A percentile compares a stretch with the other conserved stretches of the same genome.
phyloP scores from a whole-genome alignment of 257 asterid species.

The Marsdenia floribunda region DNA sequence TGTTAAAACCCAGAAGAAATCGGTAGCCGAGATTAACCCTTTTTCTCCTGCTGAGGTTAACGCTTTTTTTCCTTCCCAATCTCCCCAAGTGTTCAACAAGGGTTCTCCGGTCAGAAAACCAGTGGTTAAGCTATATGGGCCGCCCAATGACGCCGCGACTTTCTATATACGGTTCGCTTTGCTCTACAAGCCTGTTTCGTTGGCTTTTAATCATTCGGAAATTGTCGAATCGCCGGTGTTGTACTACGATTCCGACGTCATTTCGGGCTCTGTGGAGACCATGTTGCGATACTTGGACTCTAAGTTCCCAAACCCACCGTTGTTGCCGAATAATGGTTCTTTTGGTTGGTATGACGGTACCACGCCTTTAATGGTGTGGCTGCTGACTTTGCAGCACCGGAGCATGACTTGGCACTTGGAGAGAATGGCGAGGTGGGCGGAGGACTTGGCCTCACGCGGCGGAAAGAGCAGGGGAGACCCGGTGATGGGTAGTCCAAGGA shows the following conservation, averaged over 20 bases:
- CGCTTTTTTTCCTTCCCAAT: neutral
- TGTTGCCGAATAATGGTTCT: constrained; percentile 30
- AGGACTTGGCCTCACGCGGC: constrained; percentile 81
- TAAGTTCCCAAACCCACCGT: constrained; percentile 80
- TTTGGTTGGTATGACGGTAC: constrained; percentile 77
- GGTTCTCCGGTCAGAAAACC: constrained; percentile 47
- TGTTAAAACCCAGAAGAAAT: constrained; percentile 38
- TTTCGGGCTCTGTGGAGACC: constrained; percentile 72
- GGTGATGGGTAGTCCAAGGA: constrained; percentile 79
- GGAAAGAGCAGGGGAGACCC: constrained; percentile 76
- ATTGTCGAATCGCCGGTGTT: constrained; percentile 58
- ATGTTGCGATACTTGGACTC: constrained; percentile 60
- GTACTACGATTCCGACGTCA: constrained; percentile 55
- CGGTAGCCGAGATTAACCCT: constrained; percentile 78
- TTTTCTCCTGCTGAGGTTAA: constrained; percentile 64
- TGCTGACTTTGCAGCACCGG: constrained; percentile 81
- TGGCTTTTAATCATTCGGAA: constrained; percentile 56
- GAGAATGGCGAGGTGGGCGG: constrained; percentile 89
- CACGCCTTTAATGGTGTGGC: constrained; percentile 90
- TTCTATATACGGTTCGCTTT: constrained; percentile 77
- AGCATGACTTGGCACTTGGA: constrained; percentile 88
- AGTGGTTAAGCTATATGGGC: constrained; percentile 72
- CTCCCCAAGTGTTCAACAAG: constrained; percentile 9
- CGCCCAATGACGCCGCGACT: constrained; percentile 53
- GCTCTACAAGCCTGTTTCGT: constrained; percentile 66